Base-by-base conservation (phyloP, 352 stramenopile species). In the Phytophthora cajani region DNA sequence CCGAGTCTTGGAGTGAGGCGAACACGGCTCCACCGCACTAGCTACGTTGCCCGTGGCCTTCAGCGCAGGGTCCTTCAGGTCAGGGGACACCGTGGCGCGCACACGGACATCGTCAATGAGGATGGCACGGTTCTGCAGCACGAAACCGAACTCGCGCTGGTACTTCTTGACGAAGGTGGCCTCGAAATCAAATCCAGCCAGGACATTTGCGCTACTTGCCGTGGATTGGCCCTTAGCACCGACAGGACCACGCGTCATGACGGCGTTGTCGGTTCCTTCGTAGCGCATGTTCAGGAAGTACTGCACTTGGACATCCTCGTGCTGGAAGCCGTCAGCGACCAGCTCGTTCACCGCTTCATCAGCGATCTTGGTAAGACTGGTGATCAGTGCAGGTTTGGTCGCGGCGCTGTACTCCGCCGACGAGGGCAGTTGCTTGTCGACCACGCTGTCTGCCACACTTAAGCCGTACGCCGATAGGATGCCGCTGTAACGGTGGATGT, bases 281-380 rank as follows among this genome's bases (percentile, higher is more conserved):
- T 99, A 99, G 14, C 98, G 91, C 83, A 99, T 95, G 75, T 99
- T 99, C 46, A 99, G 80, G 77, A 98, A 99, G 59, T 93, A 97
- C 75, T 99, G 92, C 54, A 97, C 88, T 52, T 94, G 77, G 46
- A 99, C 94, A 49, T 92, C 97, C 71, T 98, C 93, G 23, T 67
- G 74, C 54, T 91, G 85, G 56, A 99, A 93, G 23, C 87, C 87
- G 49, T 92, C 78, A n/a, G 62, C 79, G 19, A 92, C 84, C 23
- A 97, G 77, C 51, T 98, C 84, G 7, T 85, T 78, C 27, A 88
- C 62, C 0, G 85, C 85, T 64, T 94, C 83, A 21, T 84, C 51
- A 0, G 86, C 88, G 8, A 97, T 70, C 30, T 78, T 72, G 4
- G 72, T 69, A 19, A 97, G 62, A 33, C 69, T 81, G 10, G 52